phyloP scores from a whole-genome alignment of 106 monocot species.

The Hemerocallis citrina region DNA sequence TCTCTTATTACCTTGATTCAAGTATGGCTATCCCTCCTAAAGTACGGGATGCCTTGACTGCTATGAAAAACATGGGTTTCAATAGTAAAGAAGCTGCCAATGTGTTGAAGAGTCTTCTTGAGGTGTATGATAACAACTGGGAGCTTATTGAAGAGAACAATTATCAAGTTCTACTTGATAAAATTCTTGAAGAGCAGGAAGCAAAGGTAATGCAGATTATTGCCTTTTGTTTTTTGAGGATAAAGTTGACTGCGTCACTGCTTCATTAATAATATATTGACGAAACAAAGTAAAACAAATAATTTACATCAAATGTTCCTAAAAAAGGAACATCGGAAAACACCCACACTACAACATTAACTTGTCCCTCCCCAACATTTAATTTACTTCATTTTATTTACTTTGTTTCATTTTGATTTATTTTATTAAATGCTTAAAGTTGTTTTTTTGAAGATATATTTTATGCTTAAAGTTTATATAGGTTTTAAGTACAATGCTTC shows the following conservation, averaged over 20 bases:
- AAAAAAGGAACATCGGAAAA: background rate
- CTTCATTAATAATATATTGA: background rate
- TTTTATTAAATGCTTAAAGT: too few species aligned
- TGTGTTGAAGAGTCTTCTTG: constrained; percentile 35
- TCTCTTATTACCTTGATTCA: background rate
- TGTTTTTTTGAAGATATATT: too few species aligned
- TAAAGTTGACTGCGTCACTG: background rate
- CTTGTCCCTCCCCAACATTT: background rate
- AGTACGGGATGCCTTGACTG: constrained; percentile 23
- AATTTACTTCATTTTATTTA: background rate
- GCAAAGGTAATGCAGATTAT: constrained; percentile 2
- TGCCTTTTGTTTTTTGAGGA: background rate
- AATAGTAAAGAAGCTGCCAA: constrained; percentile 9
- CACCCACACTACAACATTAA: background rate
- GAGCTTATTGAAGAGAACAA: constrained; percentile 53
- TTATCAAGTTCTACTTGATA: constrained; percentile 41
- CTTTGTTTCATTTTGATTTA: background rate
- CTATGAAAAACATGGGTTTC: constrained; percentile 45
- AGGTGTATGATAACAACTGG: constrained; percentile 46
- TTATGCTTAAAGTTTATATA: too few species aligned
- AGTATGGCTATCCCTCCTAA: constrained; percentile 3
- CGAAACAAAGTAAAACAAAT: background rate
- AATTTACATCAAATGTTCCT: background rate
- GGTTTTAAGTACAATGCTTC: too few species aligned
- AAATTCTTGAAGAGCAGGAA: constrained; percentile 31